Base-by-base conservation (phyloP, 371 early-diverging fungal genomes). In the Mucor circinelloides region DNA sequence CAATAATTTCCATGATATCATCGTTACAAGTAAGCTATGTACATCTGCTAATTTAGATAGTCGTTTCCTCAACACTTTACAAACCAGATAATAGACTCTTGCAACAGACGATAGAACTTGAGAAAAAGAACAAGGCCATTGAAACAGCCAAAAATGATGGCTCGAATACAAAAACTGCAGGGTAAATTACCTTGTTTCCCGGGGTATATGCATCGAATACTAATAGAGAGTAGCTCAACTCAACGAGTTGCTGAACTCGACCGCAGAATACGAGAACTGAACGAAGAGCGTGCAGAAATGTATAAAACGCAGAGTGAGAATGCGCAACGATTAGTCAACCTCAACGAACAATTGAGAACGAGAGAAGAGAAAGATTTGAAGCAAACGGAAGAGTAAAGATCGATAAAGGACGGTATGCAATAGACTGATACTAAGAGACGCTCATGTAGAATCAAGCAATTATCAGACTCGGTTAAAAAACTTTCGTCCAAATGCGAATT, bases 221-320 rank as follows among this genome's bases (percentile, higher is more conserved):
- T 52, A 25, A 52, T 27, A 2, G 2, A 1, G 1, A 25, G 13
- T 25, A 71, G 64, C 40, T 44, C 34, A 19, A 60, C 59, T n/a
- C 36, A 59, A 46, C 50, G 83, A 57, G 85, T 90, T 9, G 77
- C 77, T 10, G 94, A 94, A 64, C 84, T 96, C 54, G 94, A 96
- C 74, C 80, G 82, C 30, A 89, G 94, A 67, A 75, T 95, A 5
- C 72, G 79, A 21, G 76, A 81, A 31, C 75, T 98, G 27, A 95
- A 95, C 74, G 91, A 94, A 42, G 97, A 98, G 77, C 87, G 90
- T 25, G 86, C 89, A 6, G 94, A 95, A 60, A 85, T 96, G 75
- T 98, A 96, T 84, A 93, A 94, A 74, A 90, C 91, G 2, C 96
- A 97, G 73, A 92, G 93, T 25, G 86, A 87, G 44, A 96, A 96